These are phyloP conservation scores for Cymbopogon citratus DNA, from an alignment of 176 grass and related monocot species.

Conservation along the genomic window DNA sequence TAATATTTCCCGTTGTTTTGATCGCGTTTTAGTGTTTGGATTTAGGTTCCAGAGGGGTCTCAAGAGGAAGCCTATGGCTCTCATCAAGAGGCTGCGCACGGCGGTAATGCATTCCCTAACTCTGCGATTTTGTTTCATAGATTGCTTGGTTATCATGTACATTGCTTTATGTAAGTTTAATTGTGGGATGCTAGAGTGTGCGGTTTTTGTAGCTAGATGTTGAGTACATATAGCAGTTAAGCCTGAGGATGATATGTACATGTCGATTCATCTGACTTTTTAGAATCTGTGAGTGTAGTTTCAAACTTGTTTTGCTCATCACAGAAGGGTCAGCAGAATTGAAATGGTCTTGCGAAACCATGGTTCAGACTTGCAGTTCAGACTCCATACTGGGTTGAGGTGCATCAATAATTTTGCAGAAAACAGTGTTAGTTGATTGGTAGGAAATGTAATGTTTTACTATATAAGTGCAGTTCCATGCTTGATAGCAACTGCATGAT, in stretches of 20 bases:
- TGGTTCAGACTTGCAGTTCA: neutral
- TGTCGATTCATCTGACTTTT: neutral
- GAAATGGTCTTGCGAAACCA: neutral
- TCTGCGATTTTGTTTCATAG: neutral
- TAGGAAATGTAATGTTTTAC: neutral
- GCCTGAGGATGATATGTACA: neutral
- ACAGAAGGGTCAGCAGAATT: neutral
- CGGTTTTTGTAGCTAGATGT: neutral
- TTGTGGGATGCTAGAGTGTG: neutral
- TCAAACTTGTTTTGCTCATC: no score
- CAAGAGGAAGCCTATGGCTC: constrained; percentile 95
- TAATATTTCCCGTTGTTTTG: no score
- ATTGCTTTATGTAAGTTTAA: no score
- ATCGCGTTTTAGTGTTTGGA: no score
- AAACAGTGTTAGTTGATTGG: neutral
- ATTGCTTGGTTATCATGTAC: neutral
- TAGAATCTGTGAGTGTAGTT: neutral
- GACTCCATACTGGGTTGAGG: neutral
- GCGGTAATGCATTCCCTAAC: constrained; percentile 34
- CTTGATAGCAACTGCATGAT: neutral
- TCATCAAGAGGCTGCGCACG: constrained; percentile 90
- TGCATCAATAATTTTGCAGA: neutral
- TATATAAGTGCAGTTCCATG: neutral
- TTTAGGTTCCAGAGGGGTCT: constrained; percentile 82
- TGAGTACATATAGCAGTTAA: no score